A percentile compares a stretch with the other conserved stretches of the same genome.
These are phyloP conservation scores for Psilocybe subaeruginosa DNA, from an alignment of 768 basidiomycete species.

Conservation along the genomic window DNA sequence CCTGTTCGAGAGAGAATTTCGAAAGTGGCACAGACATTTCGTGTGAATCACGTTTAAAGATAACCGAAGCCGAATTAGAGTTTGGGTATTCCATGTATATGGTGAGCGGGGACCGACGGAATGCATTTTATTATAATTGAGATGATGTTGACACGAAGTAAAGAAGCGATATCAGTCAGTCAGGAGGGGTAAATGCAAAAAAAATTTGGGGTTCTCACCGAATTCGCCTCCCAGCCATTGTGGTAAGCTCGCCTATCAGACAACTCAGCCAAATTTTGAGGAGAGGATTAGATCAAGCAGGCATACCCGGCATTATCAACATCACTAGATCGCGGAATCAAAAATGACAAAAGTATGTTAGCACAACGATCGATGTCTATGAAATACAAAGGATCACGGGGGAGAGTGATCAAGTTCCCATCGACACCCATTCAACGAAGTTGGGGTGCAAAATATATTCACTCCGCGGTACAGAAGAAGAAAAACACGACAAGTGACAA, in stretches of 20 bases:
- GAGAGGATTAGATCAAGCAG: slow-evolving; percentile 7
- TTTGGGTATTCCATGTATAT: slow-evolving; percentile 5
- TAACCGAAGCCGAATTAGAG: slow-evolving; percentile 10
- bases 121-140: slow-evolving; percentile 1
- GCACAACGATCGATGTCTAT: not conserved
- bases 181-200: slow-evolving; percentile 13
- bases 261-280: slow-evolving; percentile 9
- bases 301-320: slow-evolving; percentile 67
- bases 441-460: not conserved
- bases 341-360: not conserved
- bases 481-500: not conserved
- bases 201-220: slow-evolving; percentile 45
- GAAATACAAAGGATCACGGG: not conserved
- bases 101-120: not conserved
- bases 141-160: slow-evolving; percentile 10
- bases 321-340: slow-evolving; percentile 45
- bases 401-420: not conserved
- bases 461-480: slow-evolving; percentile 8
- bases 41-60: slow-evolving; percentile 25
- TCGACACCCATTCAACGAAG: not conserved
- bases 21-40: slow-evolving; percentile 20
- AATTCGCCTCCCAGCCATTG: slow-evolving; percentile 79
- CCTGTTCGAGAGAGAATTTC: slow-evolving; percentile 35
- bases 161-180: slow-evolving; percentile 11
- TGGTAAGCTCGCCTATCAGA: slow-evolving; percentile 66